Conservation (phyloP, 345 rosid genomes). For the Diplotaxis tenuifolia region DNA sequence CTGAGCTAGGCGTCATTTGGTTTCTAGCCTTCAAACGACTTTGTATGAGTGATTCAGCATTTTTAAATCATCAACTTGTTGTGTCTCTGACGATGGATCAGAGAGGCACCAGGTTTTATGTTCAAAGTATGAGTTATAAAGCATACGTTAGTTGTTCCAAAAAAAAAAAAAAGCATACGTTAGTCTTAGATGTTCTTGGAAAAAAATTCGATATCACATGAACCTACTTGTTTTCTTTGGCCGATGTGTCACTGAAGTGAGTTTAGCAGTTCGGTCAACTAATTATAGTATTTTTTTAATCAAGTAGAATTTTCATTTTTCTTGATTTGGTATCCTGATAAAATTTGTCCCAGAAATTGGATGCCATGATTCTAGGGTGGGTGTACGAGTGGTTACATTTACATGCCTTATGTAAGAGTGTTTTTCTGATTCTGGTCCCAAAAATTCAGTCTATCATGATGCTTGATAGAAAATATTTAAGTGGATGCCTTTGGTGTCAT, state of each 20-base stretch:
- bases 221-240: background rate
- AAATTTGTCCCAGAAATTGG: background rate
- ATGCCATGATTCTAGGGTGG: constrained; percentile 14
- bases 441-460: too few relatives aligned
- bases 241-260: background rate
- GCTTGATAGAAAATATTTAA: background rate
- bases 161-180: too few relatives aligned
- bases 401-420: constrained; percentile 12
- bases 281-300: background rate
- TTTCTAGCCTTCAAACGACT: constrained; percentile 7
- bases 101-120: background rate
- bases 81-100: constrained; percentile 15
- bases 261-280: constrained; percentile 1
- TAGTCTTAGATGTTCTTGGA: constrained; percentile 25
- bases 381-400: constrained; percentile 1
- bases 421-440: too few relatives aligned
- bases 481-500: constrained; percentile 9
- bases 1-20: background rate
- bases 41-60: background rate
- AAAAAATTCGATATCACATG: background rate
- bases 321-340: background rate
- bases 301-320: constrained; percentile 6
- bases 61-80: constrained; percentile 8
- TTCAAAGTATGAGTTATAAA: background rate
- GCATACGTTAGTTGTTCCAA: constrained; percentile 1